Evolutionary conservation across 495 filamentous ascomycete species (phyloP), one percentile per base, ranked within the genome.

Genomic region (Durotheca rogersii): DNA sequence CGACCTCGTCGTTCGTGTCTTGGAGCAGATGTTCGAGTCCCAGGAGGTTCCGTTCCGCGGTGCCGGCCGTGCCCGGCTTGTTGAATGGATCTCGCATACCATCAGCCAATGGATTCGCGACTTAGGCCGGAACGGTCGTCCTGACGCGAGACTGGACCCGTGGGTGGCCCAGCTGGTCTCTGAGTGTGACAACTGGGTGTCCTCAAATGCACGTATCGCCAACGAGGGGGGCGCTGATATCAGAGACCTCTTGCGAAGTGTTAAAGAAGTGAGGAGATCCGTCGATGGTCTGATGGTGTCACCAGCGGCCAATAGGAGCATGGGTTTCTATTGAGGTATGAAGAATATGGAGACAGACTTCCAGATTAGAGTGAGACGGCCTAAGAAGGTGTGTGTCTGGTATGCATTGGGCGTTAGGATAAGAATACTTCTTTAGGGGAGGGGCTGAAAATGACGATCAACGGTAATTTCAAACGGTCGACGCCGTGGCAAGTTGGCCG

Each of bases 11-110:
- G 77, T 88, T 56, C 73, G 82, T 12, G 82, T 90, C 27, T 78
- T 98, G 6, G 93, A 96, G 64, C 72, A 72, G 23, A 84, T 95
- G 75, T 90, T 85, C 62, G 91, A 92, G 67, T 79, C 82, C 32
- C 84, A 94, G 55, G 87, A 93, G 61, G 75, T 83, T 5, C 93
- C 94, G 0, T 96, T 96, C 68, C 77, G 81, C 16, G 87, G 84
- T 4, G 63, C 72, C n/a, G 56, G 62, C 15, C 65, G 69, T 20
- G 72, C 58, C 27, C 49, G 56, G 1, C 53, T 78, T 2, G 62
- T 73, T 2, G 70, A 74, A 43, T 74, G 73, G 72, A 70, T 75
- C 53, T 44, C 62, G 23, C 50, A 45, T 23, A 64, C 66, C 4
- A 66, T 71, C 3, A 51, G 63, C 30, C 61, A 60, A 21, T 78